phyloP scores from a whole-genome alignment of 805 yeast species.

The Yamadazyma akitaensis region DNA sequence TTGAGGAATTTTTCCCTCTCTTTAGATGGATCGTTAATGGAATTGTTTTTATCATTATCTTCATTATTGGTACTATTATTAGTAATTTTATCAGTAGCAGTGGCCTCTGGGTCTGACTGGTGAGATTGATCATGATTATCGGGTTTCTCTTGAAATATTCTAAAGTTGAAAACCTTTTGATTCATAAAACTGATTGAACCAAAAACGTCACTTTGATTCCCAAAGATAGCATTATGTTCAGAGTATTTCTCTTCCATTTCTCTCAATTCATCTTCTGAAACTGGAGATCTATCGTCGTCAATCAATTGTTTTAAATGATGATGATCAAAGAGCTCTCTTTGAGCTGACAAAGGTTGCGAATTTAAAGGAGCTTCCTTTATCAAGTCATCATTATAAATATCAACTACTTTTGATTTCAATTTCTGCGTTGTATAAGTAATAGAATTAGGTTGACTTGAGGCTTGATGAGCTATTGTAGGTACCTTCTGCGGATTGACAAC shows the following conservation, averaged over 20 bases:
- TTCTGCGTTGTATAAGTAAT: neutral
- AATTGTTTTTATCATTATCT: neutral
- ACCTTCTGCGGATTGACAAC: neutral
- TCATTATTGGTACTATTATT: neutral
- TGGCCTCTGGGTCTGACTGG: neutral
- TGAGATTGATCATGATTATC: constrained; percentile 1
- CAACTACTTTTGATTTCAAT: constrained; percentile 33
- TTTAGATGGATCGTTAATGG: constrained; percentile 1
- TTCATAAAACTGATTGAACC: constrained; percentile 37
- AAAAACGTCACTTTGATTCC: constrained; percentile 23
- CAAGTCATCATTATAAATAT: constrained; percentile 47
- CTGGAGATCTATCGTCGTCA: constrained; percentile 27
- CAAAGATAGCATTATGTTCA: constrained; percentile 9
- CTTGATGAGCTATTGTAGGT: neutral
- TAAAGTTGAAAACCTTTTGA: constrained; percentile 33
- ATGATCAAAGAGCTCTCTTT: constrained; percentile 35
- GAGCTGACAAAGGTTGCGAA: constrained; percentile 52
- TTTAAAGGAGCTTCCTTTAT: constrained; percentile 46
- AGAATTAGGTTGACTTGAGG: neutral
- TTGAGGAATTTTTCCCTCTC: constrained; percentile 39
- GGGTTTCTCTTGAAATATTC: constrained; percentile 21
- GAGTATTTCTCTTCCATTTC: constrained; percentile 30
- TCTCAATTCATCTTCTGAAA: constrained; percentile 27
- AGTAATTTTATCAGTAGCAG: neutral
- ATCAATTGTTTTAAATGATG: constrained; percentile 3